Percentiles rank a stretch among this genome's conserved stretches.
phyloP scores from a whole-genome alignment of 2,329 filamentous ascomycete genomes.

The Exserohilum turcica region DNA sequence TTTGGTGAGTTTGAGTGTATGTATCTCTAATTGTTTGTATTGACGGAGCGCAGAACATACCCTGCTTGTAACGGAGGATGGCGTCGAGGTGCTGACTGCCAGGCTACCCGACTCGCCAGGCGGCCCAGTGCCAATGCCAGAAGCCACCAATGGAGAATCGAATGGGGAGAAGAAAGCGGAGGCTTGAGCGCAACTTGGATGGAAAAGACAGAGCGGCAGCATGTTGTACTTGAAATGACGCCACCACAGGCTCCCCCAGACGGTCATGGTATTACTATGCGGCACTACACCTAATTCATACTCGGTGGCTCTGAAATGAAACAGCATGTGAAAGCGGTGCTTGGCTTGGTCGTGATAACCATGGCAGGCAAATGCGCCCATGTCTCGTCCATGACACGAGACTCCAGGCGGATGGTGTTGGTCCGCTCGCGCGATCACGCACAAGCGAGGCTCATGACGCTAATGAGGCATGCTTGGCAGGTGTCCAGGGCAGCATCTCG shows the following conservation, averaged over 20 bases:
- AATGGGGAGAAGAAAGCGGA: slow-evolving; percentile 34
- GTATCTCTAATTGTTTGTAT: not conserved
- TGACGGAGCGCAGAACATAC: slow-evolving; percentile 69
- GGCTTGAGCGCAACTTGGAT: slow-evolving; percentile 10
- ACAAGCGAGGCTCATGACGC: slow-evolving; percentile 22
- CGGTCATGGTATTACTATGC: not conserved
- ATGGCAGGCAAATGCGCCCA: not conserved
- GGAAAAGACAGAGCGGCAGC: not conserved
- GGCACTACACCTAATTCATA: not conserved
- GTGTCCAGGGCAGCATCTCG: slow-evolving; percentile 29
- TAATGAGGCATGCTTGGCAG: slow-evolving; percentile 22
- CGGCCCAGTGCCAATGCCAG: slow-evolving; percentile 68
- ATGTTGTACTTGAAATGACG: not conserved
- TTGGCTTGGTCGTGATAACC: not conserved
- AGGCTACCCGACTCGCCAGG: slow-evolving; percentile 74
- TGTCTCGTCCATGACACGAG: not conserved
- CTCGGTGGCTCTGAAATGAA: not conserved
- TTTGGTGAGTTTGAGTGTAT: slow-evolving; percentile 67
- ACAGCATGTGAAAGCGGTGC: not conserved
- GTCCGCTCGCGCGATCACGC: slow-evolving; percentile 5
- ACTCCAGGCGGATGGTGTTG: slow-evolving; percentile 6
- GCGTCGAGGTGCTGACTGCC: slow-evolving; percentile 81
- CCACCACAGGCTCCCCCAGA: not conserved
- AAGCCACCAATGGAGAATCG: slow-evolving; percentile 18
- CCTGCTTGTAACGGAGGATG: slow-evolving; percentile 79